Percentiles rank a stretch among this genome's conserved stretches.
Conservation (phyloP, 1,139 yeast genomes). For the Wickerhamomyces sp. region DNA sequence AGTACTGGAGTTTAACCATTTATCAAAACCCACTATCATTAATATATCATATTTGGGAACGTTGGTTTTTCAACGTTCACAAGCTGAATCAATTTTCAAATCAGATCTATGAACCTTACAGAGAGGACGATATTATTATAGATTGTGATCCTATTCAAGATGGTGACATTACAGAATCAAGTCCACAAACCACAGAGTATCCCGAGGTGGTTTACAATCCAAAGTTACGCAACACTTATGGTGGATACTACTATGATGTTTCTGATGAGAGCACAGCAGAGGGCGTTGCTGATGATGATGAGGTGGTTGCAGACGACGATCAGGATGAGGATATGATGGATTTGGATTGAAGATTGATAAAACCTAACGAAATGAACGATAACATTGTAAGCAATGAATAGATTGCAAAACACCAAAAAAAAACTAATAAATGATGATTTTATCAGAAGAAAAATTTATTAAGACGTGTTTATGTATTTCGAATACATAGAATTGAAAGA, state of each 20-base stretch:
- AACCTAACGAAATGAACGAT: no score
- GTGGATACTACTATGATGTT: conserved; percentile 5
- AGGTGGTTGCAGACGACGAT: not conserved
- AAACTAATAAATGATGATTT: no score
- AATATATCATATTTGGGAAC: conserved; percentile 9
- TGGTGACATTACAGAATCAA: not conserved
- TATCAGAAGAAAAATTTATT: no score
- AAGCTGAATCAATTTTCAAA: conserved; percentile 9
- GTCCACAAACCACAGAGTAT: not conserved
- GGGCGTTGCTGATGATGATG: not conserved
- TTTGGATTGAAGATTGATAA: conserved; percentile 3
- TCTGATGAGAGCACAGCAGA: conserved; percentile 1
- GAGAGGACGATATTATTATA: conserved; percentile 9
- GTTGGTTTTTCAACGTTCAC: conserved; percentile 12
- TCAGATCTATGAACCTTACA: conserved; percentile 2
- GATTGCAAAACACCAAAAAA: no score
- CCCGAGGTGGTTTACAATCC: not conserved
- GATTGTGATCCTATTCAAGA: conserved; percentile 4
- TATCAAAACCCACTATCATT: conserved; percentile 4
- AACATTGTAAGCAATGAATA: no score
- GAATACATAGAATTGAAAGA: no score
- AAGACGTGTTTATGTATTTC: no score
- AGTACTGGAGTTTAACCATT: conserved; percentile 6
- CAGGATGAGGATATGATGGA: conserved; percentile 9
- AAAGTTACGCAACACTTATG: conserved; percentile 7